A percentile compares a stretch with the other conserved stretches of the same genome.
phyloP scores from a whole-genome alignment of 345 rosid genomes.

The Orychophragmus violaceus region DNA sequence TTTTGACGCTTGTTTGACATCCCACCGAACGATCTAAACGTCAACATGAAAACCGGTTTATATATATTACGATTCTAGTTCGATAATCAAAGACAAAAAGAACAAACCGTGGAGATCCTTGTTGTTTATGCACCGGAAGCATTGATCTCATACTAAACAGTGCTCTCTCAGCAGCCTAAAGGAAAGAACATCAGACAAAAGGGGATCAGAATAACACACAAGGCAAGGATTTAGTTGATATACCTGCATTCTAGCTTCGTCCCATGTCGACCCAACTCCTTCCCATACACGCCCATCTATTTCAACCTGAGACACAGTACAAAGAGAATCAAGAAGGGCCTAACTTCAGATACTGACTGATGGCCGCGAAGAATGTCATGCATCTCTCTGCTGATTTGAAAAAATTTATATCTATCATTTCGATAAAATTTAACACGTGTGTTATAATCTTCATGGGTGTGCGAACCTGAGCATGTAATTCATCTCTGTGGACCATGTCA shows the following conservation, averaged over 20 bases:
- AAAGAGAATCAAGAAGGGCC: not conserved
- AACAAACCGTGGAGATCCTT: constrained; percentile 77
- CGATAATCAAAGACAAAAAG: not conserved
- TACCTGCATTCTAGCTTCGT: constrained; percentile 93
- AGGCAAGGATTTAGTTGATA: not conserved
- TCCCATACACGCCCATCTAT: constrained; percentile 87
- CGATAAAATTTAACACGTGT: not conserved
- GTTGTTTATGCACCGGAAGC: constrained; percentile 58
- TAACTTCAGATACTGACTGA: constrained; percentile 2
- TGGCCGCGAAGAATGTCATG: not conserved
- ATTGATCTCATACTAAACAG: constrained; percentile 55
- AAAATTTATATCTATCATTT: not conserved
- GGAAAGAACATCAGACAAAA: constrained; percentile 7
- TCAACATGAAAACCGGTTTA: not conserved
- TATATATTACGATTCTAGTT: not conserved
- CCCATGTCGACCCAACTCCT: constrained; percentile 88
- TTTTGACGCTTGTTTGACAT: constrained; percentile 63
- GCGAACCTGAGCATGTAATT: constrained; percentile 77
- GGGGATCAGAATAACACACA: not conserved
- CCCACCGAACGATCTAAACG: constrained; percentile 52
- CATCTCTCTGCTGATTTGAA: not conserved
- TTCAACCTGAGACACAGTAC: constrained; percentile 58
- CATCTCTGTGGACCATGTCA: constrained; percentile 60
- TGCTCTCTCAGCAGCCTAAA: constrained; percentile 91
- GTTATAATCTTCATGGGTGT: not conserved